Conservation (phyloP, 176 grass and related monocot species). For the Zizania latifolia region DNA sequence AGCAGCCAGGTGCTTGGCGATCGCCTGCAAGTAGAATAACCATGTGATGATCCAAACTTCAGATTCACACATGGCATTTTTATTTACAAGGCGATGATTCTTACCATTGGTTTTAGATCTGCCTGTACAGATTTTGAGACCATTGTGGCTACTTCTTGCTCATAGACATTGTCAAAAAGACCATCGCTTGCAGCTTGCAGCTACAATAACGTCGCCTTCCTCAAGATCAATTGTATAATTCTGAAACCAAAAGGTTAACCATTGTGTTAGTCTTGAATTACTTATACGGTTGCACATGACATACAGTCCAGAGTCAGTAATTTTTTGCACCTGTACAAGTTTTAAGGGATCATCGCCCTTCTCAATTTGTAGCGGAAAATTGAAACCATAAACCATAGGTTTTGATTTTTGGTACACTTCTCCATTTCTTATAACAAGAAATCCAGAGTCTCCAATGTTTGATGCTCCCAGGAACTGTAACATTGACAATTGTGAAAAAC, state of each 20-base stretch:
- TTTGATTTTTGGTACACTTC: slow-evolving; percentile 57
- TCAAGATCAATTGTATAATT: slow-evolving; percentile 64
- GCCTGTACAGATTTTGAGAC: slow-evolving; percentile 54
- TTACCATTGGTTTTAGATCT: slow-evolving; percentile 60
- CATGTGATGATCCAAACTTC: neutral
- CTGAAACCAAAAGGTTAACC: slow-evolving; percentile 20
- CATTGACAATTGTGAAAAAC: neutral
- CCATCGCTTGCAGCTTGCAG: slow-evolving; percentile 74
- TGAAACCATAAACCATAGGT: slow-evolving; percentile 94
- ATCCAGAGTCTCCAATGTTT: slow-evolving; percentile 95
- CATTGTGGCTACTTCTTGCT: slow-evolving; percentile 61
- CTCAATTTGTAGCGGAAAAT: slow-evolving; percentile 91
- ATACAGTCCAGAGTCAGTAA: neutral
- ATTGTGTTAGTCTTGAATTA: neutral
- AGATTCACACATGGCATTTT: neutral
- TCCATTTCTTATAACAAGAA: slow-evolving; percentile 85
- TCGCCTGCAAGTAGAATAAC: slow-evolving; percentile 52
- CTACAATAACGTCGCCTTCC: slow-evolving; percentile 69
- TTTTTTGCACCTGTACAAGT: slow-evolving; percentile 53
- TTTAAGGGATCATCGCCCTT: slow-evolving; percentile 75
- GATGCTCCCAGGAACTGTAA: slow-evolving; percentile 66
- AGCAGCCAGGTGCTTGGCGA: slow-evolving; percentile 51
- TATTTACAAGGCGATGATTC: neutral
- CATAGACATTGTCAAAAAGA: slow-evolving; percentile 77
- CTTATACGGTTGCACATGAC: neutral